Percentiles rank a stretch among this genome's conserved stretches.
Evolutionary conservation across 306 rosid genomes (phyloP).

Genomic region (Castanea crenata): DNA sequence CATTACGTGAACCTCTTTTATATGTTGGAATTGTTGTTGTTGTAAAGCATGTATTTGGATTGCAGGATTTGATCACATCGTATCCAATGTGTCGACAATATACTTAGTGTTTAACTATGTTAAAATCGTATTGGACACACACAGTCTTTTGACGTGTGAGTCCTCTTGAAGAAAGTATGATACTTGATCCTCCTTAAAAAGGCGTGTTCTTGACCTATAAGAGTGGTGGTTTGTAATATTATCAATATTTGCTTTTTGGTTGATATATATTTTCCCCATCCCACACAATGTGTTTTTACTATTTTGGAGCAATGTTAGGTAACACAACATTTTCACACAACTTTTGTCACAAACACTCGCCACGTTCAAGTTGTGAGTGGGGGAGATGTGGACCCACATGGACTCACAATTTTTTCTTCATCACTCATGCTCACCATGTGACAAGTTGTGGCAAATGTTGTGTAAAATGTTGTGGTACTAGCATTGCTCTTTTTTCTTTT

Average conservation of each 20-base stretch:
- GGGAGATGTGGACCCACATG: no score
- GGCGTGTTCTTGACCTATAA: neutral
- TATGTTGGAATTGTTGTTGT: neutral
- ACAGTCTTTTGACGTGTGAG: neutral
- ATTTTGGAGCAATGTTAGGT: no score
- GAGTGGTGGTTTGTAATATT: neutral
- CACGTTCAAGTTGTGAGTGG: no score
- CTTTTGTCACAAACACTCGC: no score
- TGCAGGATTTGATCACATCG: neutral
- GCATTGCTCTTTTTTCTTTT: no score
- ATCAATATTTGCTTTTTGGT: neutral
- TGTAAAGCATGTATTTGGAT: neutral
- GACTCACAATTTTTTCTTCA: no score
- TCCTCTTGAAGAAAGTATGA: neutral
- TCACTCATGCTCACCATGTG: no score
- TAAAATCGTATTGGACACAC: neutral
- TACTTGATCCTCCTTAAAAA: neutral
- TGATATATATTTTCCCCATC: neutral
- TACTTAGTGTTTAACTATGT: neutral
- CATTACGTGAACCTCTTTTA: neutral
- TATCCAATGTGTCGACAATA: neutral
- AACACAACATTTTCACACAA: no score
- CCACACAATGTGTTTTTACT: neutral
- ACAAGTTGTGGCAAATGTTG: no score
- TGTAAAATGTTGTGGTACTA: no score